Conservation (phyloP, 805 yeast genomes). For the Suhomyces sp. region DNA sequence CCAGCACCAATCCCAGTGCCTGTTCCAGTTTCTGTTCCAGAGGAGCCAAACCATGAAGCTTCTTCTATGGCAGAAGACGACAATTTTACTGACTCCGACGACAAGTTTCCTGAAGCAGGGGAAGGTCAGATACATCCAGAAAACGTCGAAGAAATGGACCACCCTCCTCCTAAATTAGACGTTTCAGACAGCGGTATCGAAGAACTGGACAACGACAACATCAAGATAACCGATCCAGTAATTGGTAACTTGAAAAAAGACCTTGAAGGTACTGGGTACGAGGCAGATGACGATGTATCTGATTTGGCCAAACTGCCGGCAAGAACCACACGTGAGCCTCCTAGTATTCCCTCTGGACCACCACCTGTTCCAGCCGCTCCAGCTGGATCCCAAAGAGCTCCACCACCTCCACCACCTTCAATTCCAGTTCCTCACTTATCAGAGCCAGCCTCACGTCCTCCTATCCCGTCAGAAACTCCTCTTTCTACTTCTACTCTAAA, state of each 20-base stretch:
- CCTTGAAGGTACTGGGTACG: slow-evolving; percentile 55
- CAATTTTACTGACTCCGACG: slow-evolving; percentile 18
- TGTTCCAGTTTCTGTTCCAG: not conserved
- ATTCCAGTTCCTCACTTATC: slow-evolving; percentile 6
- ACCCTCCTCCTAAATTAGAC: slow-evolving; percentile 2
- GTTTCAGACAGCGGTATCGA: slow-evolving; percentile 13
- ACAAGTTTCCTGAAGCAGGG: slow-evolving; percentile 12
- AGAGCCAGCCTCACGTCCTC: slow-evolving; percentile 3
- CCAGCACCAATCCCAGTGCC: not conserved
- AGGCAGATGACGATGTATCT: slow-evolving; percentile 58
- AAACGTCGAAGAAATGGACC: slow-evolving; percentile 5
- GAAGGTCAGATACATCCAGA: slow-evolving; percentile 6
- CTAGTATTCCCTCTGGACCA: slow-evolving; percentile 6
- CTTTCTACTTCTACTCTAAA: slow-evolving; percentile 3
- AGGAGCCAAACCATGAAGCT: slow-evolving; percentile 5
- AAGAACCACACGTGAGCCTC: slow-evolving; percentile 5
- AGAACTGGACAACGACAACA: slow-evolving; percentile 9
- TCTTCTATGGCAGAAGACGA: slow-evolving; percentile 22
- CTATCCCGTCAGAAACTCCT: slow-evolving; percentile 5
- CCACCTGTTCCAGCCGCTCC: slow-evolving; percentile 12
- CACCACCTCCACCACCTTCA: slow-evolving; percentile 8
- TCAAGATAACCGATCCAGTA: slow-evolving; percentile 11
- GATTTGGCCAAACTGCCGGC: slow-evolving; percentile 16
- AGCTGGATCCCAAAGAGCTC: slow-evolving; percentile 4
- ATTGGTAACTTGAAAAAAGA: slow-evolving; percentile 10